A percentile compares a stretch with the other conserved stretches of the same genome.
phyloP scores from a whole-genome alignment of 148 eudicot species.

The Camellia japonica region DNA sequence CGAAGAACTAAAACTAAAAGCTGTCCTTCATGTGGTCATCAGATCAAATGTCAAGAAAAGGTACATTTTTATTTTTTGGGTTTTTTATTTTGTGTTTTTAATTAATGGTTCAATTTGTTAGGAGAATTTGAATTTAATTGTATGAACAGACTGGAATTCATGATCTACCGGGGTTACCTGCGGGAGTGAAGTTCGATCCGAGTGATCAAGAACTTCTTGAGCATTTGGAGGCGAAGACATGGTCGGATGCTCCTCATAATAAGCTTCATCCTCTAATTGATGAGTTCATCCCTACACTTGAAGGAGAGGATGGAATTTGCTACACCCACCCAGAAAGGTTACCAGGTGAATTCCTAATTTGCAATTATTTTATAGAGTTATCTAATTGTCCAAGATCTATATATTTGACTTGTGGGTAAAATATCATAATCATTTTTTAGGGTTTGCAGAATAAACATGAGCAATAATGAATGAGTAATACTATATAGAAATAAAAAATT shows the following conservation, averaged over 20 bases:
- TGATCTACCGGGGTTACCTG: constrained; percentile 72
- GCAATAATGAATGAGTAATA: no score
- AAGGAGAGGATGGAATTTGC: constrained; percentile 71
- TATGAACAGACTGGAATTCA: constrained; percentile 48
- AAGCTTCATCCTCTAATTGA: constrained; percentile 66
- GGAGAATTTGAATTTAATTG: not conserved
- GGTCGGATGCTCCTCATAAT: constrained; percentile 32
- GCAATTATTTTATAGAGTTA: not conserved
- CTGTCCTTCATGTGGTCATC: constrained; percentile 72
- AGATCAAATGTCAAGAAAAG: constrained; percentile 50
- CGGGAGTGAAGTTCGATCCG: constrained; percentile 80
- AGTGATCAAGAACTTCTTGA: constrained; percentile 66
- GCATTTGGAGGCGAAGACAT: constrained; percentile 66
- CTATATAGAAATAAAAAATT: no score
- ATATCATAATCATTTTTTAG: no score
- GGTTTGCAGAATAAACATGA: no score
- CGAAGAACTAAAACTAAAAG: constrained; percentile 3
- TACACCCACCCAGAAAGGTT: constrained; percentile 73
- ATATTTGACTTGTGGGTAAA: not conserved
- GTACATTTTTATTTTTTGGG: constrained; percentile 7
- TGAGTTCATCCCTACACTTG: constrained; percentile 71
- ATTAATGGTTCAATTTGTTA: no score
- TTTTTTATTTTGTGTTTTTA: not conserved
- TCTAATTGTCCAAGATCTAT: not conserved
- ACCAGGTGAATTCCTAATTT: constrained; percentile 42